Percentiles rank a stretch among this genome's conserved stretches.
These are phyloP conservation scores for Chaetothyriales sp. DNA, from an alignment of 2,329 filamentous ascomycete genomes.

Conservation along the genomic window DNA sequence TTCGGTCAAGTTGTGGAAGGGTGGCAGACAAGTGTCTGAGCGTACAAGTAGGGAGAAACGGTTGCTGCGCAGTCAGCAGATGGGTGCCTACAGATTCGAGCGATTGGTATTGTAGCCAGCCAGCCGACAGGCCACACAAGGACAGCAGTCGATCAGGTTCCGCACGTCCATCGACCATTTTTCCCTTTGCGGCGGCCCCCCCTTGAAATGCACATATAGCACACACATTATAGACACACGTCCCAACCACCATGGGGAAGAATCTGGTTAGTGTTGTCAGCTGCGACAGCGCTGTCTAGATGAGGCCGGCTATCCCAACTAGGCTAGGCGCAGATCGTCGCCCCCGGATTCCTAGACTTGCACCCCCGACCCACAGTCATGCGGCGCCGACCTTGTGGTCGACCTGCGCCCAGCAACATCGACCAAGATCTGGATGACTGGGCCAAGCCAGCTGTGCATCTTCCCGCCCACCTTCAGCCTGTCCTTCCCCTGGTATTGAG, in stretches of 20 bases:
- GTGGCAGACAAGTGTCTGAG: constrained; percentile 54
- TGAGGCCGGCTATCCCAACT: neutral
- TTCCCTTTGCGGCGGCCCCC: no score
- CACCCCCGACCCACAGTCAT: neutral
- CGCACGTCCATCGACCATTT: neutral
- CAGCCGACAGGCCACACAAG: neutral
- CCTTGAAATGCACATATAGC: no score
- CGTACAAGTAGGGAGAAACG: constrained; percentile 62
- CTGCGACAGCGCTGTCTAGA: neutral
- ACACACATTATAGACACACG: no score
- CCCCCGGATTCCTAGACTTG: neutral
- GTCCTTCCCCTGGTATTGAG: neutral
- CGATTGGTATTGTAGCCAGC: constrained; percentile 27
- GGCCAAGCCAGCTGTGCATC: neutral
- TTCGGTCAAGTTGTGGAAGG: constrained; percentile 42
- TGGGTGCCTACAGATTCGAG: constrained; percentile 73
- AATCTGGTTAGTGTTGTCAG: no score
- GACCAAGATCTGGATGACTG: neutral
- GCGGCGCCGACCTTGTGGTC: neutral
- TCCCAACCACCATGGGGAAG: no score
- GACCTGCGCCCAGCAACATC: neutral
- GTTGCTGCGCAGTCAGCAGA: constrained; percentile 62
- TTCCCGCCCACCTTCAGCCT: neutral
- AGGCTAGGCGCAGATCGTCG: neutral
- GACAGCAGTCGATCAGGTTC: neutral